phyloP scores from a whole-genome alignment of 225 moss, liverwort and hornwort species.

The Physcomitrium patens region DNA sequence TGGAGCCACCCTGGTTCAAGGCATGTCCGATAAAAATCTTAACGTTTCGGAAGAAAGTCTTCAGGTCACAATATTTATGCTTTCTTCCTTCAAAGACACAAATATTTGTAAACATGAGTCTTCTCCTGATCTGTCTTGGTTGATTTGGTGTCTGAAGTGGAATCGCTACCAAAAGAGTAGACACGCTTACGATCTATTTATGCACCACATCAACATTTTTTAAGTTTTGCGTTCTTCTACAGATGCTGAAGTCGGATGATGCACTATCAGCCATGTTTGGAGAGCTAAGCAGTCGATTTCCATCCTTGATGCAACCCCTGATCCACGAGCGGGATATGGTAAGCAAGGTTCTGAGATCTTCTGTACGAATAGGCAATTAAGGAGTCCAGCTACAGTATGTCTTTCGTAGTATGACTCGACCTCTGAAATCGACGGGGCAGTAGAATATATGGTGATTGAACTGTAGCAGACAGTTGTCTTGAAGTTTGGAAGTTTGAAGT shows the following conservation, averaged over 20 bases:
- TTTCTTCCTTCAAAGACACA: neutral
- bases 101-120: neutral
- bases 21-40: slow-evolving; percentile 51
- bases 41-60: slow-evolving; percentile 65
- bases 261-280: slow-evolving; percentile 77
- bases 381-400: too few species aligned
- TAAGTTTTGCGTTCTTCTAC: slow-evolving; percentile 16
- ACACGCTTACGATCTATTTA: neutral
- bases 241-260: slow-evolving; percentile 72
- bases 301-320: slow-evolving; percentile 76
- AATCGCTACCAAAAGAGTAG: neutral
- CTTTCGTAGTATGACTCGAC: neutral
- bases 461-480: too few species aligned
- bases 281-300: slow-evolving; percentile 64
- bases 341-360: slow-evolving; percentile 2
- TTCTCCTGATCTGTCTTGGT: neutral
- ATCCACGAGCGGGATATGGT: slow-evolving; percentile 85
- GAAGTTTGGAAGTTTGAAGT: neutral
- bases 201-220: slow-evolving; percentile 10
- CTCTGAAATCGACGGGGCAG: too few species aligned
- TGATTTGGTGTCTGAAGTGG: neutral
- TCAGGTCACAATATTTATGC: slow-evolving; percentile 33
- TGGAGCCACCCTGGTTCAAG: slow-evolving; percentile 50
- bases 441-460: too few species aligned
- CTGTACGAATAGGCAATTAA: too few species aligned